phyloP scores from a whole-genome alignment of 1,284 basidiomycete genomes.

The Marasmius sp. region DNA sequence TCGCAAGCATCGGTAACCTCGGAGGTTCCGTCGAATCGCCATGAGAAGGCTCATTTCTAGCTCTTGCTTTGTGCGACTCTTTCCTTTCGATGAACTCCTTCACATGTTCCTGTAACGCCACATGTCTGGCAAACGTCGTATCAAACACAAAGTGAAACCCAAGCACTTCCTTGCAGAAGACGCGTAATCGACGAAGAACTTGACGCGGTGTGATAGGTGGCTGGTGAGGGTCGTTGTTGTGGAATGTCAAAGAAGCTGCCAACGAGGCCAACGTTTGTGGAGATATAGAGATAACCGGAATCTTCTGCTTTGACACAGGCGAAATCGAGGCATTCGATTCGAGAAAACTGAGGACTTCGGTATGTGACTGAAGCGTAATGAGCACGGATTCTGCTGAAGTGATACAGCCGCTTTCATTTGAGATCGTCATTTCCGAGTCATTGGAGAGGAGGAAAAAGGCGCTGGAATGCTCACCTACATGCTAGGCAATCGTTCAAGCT shows the following conservation, averaged over 20 bases:
- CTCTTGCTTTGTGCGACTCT: slow-evolving; percentile 16
- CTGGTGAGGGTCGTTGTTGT: slow-evolving; percentile 23
- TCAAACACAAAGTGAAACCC: slow-evolving; percentile 85
- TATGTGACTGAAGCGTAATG: slow-evolving; percentile 95
- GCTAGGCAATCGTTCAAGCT: slow-evolving; percentile 95
- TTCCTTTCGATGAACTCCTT: slow-evolving; percentile 80
- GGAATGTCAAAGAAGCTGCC: slow-evolving; percentile 61
- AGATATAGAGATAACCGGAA: slow-evolving; percentile 84
- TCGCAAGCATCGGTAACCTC: slow-evolving; percentile 88
- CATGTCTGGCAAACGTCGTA: slow-evolving; percentile 91
- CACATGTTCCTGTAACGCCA: slow-evolving; percentile 82
- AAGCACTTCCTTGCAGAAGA: slow-evolving; percentile 60
- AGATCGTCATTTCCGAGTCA: neutral
- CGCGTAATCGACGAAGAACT: slow-evolving; percentile 67
- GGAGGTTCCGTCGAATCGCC: neutral
- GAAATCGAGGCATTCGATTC: slow-evolving; percentile 48
- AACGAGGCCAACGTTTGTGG: slow-evolving; percentile 93
- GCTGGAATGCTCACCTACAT: slow-evolving; percentile 62
- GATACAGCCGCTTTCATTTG: slow-evolving; percentile 81
- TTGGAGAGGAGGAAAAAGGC: slow-evolving; percentile 3
- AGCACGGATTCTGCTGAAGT: slow-evolving; percentile 97
- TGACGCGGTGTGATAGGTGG: slow-evolving; percentile 54
- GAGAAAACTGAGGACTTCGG: slow-evolving; percentile 84
- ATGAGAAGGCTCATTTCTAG: neutral
- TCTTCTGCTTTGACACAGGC: slow-evolving; percentile 39